phyloP scores from a whole-genome alignment of 345 rosid species.

The Sonneratia caseolaris region DNA sequence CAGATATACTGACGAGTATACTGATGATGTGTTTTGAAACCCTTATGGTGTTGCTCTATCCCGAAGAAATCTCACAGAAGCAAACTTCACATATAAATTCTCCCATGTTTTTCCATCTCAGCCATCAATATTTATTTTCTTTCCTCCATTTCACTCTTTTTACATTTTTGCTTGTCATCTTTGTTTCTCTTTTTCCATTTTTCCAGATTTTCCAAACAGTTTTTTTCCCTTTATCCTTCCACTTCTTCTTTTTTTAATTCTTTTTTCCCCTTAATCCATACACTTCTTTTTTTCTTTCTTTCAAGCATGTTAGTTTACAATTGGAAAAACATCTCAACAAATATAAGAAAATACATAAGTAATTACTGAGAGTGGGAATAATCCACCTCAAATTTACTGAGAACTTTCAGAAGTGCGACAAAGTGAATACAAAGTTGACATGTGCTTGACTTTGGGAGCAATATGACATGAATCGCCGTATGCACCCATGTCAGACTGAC shows the following conservation, averaged over 20 bases:
- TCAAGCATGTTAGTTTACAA: slow-evolving; percentile 8
- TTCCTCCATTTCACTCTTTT: slow-evolving; percentile 6
- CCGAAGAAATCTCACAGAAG: not conserved
- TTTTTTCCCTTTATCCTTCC: not conserved
- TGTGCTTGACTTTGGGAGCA: slow-evolving; percentile 16
- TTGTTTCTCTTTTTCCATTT: slow-evolving; percentile 9
- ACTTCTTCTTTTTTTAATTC: slow-evolving; percentile 8
- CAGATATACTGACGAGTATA: not conserved
- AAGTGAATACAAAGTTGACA: slow-evolving; percentile 42
- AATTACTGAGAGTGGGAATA: slow-evolving; percentile 22
- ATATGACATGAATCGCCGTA: too few relatives aligned
- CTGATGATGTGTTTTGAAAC: not conserved
- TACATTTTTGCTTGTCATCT: slow-evolving; percentile 8
- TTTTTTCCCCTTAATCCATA: not conserved
- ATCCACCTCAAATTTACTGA: slow-evolving; percentile 22
- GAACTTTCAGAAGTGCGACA: too few relatives aligned
- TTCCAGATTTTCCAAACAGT: slow-evolving; percentile 8
- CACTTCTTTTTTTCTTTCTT: slow-evolving; percentile 11
- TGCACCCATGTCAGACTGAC: too few relatives aligned
- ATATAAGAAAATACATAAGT: slow-evolving; percentile 23
- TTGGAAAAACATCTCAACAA: slow-evolving; percentile 23
- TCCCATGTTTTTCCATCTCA: slow-evolving; percentile 12
- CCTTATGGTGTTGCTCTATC: slow-evolving; percentile 5
- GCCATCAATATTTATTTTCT: not conserved
- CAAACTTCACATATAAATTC: slow-evolving; percentile 3